Conservation (phyloP, 2,329 filamentous ascomycete species). For the Helicocarpus griseus region DNA sequence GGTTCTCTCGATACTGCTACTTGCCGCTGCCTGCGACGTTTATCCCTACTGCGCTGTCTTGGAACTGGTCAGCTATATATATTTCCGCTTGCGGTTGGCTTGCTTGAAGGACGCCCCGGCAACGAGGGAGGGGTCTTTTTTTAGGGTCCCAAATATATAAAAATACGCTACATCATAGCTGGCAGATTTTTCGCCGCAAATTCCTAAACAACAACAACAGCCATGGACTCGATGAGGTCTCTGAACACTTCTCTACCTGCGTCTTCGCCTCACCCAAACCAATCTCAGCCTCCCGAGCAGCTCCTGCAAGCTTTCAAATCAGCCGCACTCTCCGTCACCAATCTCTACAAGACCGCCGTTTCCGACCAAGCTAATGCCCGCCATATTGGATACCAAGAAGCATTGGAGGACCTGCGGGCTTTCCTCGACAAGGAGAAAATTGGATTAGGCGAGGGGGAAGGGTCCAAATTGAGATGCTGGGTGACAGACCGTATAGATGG, state of each 20-base stretch:
- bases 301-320: constrained; percentile 85
- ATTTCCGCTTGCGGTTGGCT: background rate
- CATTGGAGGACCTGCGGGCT: constrained; percentile 75
- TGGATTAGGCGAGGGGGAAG: constrained; percentile 70
- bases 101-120: background rate
- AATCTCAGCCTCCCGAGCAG: constrained; percentile 37
- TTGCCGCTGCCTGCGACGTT: too few relatives aligned
- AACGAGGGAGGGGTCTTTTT: constrained; percentile 2
- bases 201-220: constrained; percentile 3
- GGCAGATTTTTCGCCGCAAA: background rate
- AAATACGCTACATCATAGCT: too few relatives aligned
- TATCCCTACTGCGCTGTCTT: background rate
- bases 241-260: constrained; percentile 53
- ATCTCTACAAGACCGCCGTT: constrained; percentile 87
- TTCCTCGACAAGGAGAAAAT: constrained; percentile 78
- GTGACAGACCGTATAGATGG: constrained; percentile 40
- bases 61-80: background rate
- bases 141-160: background rate
- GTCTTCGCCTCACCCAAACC: constrained; percentile 35
- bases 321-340: constrained; percentile 87
- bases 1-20: background rate
- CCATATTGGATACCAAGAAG: constrained; percentile 83
- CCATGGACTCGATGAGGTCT: constrained; percentile 56
- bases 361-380: constrained; percentile 66
- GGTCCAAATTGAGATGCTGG: constrained; percentile 55